Percentiles rank a stretch among this genome's conserved stretches.
These are phyloP conservation scores for Euphrasia arctica DNA, from an alignment of 305 asterid species.

Conservation along the genomic window DNA sequence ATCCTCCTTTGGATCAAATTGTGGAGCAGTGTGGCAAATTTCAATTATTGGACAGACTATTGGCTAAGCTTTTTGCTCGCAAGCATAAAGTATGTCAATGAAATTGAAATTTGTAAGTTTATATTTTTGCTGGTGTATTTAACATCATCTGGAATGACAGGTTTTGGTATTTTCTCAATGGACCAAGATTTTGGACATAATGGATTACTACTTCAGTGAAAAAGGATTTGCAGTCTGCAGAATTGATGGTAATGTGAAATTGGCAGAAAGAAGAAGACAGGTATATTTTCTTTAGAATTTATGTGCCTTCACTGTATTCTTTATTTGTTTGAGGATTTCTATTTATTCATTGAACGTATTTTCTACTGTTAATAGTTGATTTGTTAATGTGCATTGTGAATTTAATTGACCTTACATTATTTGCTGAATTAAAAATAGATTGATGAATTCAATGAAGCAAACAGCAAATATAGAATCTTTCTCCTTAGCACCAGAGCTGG, in stretches of 20 bases:
- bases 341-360: background rate
- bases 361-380: constrained; percentile 11
- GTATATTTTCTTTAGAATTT: constrained; percentile 28
- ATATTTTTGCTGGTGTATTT: constrained; percentile 12
- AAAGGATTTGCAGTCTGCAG: constrained; percentile 76
- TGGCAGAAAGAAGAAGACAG: constrained; percentile 75
- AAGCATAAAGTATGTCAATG: constrained; percentile 62
- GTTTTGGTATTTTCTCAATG: constrained; percentile 97
- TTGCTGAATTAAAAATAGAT: constrained; percentile 50
- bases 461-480: constrained; percentile 64
- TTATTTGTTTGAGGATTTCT: background rate
- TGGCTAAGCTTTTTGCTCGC: constrained; percentile 69
- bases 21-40: constrained; percentile 95
- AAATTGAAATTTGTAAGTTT: constrained; percentile 20
- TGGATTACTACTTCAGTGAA: constrained; percentile 92
- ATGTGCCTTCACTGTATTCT: constrained; percentile 11
- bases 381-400: constrained; percentile 7
- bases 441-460: constrained; percentile 69
- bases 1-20: constrained; percentile 83
- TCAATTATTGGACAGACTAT: constrained; percentile 67
- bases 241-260: constrained; percentile 84
- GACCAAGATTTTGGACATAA: constrained; percentile 91
- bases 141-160: constrained; percentile 36
- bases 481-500: constrained; percentile 99
- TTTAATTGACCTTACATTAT: constrained; percentile 22